Conservation (phyloP, 768 basidiomycete genomes). For the Pisolithus tinctorius region DNA sequence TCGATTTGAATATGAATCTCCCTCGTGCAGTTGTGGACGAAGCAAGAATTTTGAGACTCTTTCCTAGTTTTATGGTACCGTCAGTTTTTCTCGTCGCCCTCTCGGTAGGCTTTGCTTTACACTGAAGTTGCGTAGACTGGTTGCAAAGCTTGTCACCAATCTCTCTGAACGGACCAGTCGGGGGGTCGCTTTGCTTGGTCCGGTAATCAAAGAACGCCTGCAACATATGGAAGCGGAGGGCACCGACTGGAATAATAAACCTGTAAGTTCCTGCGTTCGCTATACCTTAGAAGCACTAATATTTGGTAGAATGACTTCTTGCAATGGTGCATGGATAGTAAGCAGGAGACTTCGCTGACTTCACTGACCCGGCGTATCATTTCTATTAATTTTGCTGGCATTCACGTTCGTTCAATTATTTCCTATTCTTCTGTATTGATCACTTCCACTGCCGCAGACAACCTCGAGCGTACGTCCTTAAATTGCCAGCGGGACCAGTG, state of each 20-base stretch:
- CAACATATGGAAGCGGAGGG: background rate
- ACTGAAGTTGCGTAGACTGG: background rate
- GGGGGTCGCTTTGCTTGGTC: background rate
- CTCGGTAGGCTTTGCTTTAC: background rate
- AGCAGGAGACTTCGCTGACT: background rate
- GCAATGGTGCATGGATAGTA: background rate
- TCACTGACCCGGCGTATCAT: background rate
- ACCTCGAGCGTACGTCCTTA: background rate
- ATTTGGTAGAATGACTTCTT: background rate
- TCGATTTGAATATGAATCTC: too few relatives aligned
- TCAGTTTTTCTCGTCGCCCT: background rate
- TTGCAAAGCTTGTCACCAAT: background rate
- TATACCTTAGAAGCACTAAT: background rate
- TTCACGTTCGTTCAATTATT: slow-evolving; percentile 13
- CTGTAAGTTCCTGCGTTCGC: background rate
- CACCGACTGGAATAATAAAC: background rate
- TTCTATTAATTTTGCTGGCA: background rate
- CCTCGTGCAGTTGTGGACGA: background rate
- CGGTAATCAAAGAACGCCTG: background rate
- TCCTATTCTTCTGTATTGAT: background rate
- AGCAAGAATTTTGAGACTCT: background rate
- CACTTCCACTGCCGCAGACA: background rate
- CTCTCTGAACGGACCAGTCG: background rate
- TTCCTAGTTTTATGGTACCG: background rate
- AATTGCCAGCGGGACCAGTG: background rate